These are phyloP conservation scores for Prunus armeniaca DNA, from an alignment of 306 rosid species.

Conservation along the genomic window DNA sequence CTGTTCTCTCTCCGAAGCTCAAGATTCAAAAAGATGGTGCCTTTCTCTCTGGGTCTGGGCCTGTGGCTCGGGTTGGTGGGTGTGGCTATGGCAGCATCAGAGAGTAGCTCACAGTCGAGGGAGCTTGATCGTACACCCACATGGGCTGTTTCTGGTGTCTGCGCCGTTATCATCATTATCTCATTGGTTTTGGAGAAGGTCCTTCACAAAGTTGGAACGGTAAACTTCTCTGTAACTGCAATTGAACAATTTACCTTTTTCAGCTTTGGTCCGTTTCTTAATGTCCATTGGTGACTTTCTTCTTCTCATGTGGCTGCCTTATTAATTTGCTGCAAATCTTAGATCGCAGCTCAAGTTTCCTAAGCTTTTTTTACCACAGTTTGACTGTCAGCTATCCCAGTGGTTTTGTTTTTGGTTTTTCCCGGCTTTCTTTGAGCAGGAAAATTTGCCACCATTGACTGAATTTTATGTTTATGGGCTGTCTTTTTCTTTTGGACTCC, in stretches of 20 bases:
- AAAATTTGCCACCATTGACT: not conserved
- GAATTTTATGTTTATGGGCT: not conserved
- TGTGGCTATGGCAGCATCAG: constrained; percentile 50
- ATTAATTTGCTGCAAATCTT: not conserved
- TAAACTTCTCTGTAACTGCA: constrained; percentile 16
- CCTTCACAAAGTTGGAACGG: constrained; percentile 78
- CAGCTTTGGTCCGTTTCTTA: not conserved
- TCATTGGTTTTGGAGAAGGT: constrained; percentile 65
- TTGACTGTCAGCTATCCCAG: not conserved
- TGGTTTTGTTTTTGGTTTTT: not conserved
- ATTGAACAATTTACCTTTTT: not conserved
- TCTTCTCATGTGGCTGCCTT: not conserved
- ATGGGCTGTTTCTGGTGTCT: constrained; percentile 90
- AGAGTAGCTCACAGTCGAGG: constrained; percentile 26
- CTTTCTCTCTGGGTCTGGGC: not conserved
- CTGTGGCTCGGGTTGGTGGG: constrained; percentile 18
- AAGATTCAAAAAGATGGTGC: not conserved
- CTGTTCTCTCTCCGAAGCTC: not conserved
- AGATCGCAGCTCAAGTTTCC: not conserved
- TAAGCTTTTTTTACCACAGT: not conserved
- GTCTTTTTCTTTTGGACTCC: not conserved
- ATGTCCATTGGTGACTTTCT: not conserved
- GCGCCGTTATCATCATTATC: constrained; percentile 67
- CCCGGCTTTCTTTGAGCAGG: not conserved
- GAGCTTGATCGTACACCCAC: constrained; percentile 83